Evolutionary conservation across 345 rosid species (phyloP), one percentile per base, ranked within the genome.

Genomic region (Corchorus capsularis): DNA sequence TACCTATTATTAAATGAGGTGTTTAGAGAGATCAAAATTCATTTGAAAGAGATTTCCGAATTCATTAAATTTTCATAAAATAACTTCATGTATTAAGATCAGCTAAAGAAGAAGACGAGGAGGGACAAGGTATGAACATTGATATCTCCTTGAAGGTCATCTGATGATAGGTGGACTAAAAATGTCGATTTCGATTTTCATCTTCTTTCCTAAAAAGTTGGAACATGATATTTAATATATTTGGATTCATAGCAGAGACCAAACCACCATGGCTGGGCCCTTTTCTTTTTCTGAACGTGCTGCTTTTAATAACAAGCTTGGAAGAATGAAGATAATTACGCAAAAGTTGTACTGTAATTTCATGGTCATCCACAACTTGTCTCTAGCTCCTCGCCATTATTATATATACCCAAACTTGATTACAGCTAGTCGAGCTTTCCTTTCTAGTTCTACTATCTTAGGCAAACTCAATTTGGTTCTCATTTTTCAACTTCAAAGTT

Each of bases 121-220:
- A 72, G 57, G 27, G 7, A 63, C 15, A 53, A 55, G 8, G 0
- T n/a, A 35, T 8, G 45, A 73, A 46, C n/a, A 55, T 54, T 57
- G 78, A 68, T 62, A 34, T 69, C 61, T 53, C 43, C 47, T 69
- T 17, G 27, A 52, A 12, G 16, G 8, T 69, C 46, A 69, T 69
- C 46, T 10, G 45, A 69, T 49, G 22, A 70, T 45, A 4, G 72
- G 39, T 35, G 39, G 22, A 53, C 62, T 43, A 35, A n/a, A 54
- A 35, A 63, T 63, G 84, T 81, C 84, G n/a, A 75, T 62, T 64
- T 81, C 74, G 17, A 78, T 64, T 77, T 56, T 65, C 47, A 37
- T 75, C 63, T 74, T 37, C n/a, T 75, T 81, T 78, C 84, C 84
- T 22, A 13, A 78, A 75, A 74, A 56, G 79, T 63, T 78, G 81